phyloP scores from a whole-genome alignment of 2,329 filamentous ascomycete genomes.

The Exophiala dermatitidis region DNA sequence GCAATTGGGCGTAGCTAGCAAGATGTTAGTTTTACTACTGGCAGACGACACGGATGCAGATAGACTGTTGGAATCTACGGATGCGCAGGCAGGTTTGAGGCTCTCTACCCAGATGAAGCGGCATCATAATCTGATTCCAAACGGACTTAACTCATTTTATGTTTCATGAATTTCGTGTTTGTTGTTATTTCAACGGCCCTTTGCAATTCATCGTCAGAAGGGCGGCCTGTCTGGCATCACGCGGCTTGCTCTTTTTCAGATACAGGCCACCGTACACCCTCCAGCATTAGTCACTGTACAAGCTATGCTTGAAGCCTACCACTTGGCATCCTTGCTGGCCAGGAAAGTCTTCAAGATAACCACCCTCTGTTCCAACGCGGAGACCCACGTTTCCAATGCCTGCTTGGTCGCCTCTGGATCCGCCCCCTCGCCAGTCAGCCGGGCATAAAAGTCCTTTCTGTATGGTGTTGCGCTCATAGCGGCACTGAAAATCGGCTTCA shows the following conservation, averaged over 20 bases:
- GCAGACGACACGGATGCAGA: too few relatives aligned
- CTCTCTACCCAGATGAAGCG: too few relatives aligned
- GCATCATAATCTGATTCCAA: too few relatives aligned
- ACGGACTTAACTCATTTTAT: too few relatives aligned
- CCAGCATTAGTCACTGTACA: background rate
- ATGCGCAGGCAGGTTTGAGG: too few relatives aligned
- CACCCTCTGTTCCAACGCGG: conserved; percentile 69
- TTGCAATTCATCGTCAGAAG: background rate
- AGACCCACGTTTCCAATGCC: conserved; percentile 65
- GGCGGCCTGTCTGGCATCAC: background rate
- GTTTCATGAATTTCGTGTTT: too few relatives aligned
- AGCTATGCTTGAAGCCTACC: conserved; percentile 26
- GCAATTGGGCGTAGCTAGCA: too few relatives aligned
- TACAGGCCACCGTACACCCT: background rate
- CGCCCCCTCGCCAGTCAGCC: conserved; percentile 54
- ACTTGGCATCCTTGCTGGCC: conserved; percentile 47
- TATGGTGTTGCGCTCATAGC: conserved; percentile 93
- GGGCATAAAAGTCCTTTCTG: conserved; percentile 84
- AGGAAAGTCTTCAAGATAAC: conserved; percentile 64
- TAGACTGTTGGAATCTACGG: too few relatives aligned
- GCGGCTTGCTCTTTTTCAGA: background rate
- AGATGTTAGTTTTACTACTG: too few relatives aligned
- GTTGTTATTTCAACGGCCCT: background rate
- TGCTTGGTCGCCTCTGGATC: conserved; percentile 49
- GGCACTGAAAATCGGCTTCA: conserved; percentile 87